Evolutionary conservation across 139 green algal species (phyloP), one percentile per base, ranked within the genome.

Genomic region (Volvox reticuliferus): DNA sequence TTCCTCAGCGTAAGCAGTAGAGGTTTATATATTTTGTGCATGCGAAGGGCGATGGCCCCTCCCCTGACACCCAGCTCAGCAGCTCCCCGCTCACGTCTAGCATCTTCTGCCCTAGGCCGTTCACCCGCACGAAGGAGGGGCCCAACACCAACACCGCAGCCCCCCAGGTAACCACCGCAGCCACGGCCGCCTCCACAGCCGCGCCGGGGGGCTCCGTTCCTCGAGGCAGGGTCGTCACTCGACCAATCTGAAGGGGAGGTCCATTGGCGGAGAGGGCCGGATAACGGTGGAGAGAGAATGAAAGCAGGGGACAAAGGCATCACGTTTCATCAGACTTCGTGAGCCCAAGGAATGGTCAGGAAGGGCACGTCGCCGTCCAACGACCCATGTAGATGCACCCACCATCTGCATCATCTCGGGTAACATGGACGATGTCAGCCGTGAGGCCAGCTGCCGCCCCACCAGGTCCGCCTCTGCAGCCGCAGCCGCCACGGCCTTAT

Each of bases 61-160:
- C 44, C 44, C 44, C 44, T 55, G 44, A 55, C 44, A 63, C 24
- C 79, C 18, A 1, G 24, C 62, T 35, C 82, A 0, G 32, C 63
- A 6, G 5, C 2, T 6, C 62, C 82, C 32, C 35, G 37, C 83
- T 80, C 83, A 89, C 83, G 26, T 89, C 83, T 33, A 89, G 36
- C 83, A 89, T 68, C 1, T 28, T 28, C 83, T 89, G 83, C 22
- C 83, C 83, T 36, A 89, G 83, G 26, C 83, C 33, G 9, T 26
- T 17, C 22, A 44, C 26, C 21, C 36, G 83, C 36, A 78, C 3
- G 67, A 89, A 89, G 13, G 68, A 32, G 20, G 67, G 67, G 5
- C 83, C 83, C 67, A 89, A 35, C 83, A 80, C 13, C 83, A 3
- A 12, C 83, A 68, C 83, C 14, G 13, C 24, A 36, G 67, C 22